These are phyloP conservation scores for Penicillium parvum DNA, from an alignment of 495 filamentous ascomycete species.

Conservation along the genomic window DNA sequence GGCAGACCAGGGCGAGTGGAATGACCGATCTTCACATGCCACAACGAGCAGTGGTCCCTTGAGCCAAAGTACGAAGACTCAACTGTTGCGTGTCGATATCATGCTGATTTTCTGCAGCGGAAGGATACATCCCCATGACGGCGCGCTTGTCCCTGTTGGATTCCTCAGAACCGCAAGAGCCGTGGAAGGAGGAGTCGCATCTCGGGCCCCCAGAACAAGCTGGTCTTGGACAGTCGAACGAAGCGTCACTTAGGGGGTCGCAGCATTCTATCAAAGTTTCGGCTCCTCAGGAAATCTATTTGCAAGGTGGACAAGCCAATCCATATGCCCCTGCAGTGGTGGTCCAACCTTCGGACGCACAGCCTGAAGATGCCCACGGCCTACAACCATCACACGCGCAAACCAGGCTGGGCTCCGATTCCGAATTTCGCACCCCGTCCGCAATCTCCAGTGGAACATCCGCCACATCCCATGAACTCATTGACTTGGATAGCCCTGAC, in stretches of 20 bases:
- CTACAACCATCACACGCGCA: slow-evolving; percentile 8
- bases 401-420: slow-evolving; percentile 16
- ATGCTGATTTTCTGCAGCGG: slow-evolving; percentile 26
- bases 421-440: slow-evolving; percentile 21
- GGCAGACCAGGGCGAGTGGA: slow-evolving; percentile 22
- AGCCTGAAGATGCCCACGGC: neutral
- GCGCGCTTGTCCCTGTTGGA: slow-evolving; percentile 42
- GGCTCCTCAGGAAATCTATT: slow-evolving; percentile 15
- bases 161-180: slow-evolving; percentile 20
- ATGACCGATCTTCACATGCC: slow-evolving; percentile 21
- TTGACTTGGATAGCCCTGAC: slow-evolving; percentile 30
- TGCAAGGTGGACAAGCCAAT: slow-evolving; percentile 16
- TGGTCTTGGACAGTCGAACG: neutral
- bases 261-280: slow-evolving; percentile 21
- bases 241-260: slow-evolving; percentile 18
- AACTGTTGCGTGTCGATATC: neutral
- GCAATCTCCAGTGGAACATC: slow-evolving; percentile 28
- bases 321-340: slow-evolving; percentile 15
- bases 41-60: slow-evolving; percentile 24
- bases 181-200: slow-evolving; percentile 12
- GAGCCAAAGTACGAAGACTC: slow-evolving; percentile 29
- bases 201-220: slow-evolving; percentile 1
- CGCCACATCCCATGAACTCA: slow-evolving; percentile 36
- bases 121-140: slow-evolving; percentile 46
- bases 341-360: slow-evolving; percentile 7